These are phyloP conservation scores for Lunularia cruciata DNA, from an alignment of 225 moss, liverwort and hornwort species.

Conservation along the genomic window DNA sequence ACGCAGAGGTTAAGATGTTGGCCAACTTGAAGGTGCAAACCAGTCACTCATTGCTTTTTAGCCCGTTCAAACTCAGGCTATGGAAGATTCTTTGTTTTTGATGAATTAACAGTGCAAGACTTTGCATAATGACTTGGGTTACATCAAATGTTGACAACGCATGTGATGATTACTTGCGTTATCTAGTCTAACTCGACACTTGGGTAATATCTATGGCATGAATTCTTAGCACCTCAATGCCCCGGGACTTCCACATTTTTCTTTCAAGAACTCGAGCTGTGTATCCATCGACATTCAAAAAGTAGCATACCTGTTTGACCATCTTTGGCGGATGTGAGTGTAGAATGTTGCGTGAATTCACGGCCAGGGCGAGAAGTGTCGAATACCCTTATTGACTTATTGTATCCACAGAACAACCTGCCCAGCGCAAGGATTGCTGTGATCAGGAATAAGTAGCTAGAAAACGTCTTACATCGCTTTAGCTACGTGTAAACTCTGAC, in stretches of 20 bases:
- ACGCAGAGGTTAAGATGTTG: neutral
- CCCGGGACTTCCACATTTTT: neutral
- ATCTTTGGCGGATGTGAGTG: constrained; percentile 76
- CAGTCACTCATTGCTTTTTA: too few relatives aligned
- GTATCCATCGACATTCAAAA: neutral
- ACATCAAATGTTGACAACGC: too few relatives aligned
- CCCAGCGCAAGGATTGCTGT: neutral
- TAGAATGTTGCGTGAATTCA: constrained; percentile 85
- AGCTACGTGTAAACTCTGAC: too few relatives aligned
- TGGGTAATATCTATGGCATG: too few relatives aligned
- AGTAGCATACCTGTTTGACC: constrained; percentile 83
- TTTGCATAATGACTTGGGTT: too few relatives aligned
- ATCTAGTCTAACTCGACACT: too few relatives aligned
- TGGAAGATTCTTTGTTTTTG: too few relatives aligned
- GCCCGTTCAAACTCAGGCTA: too few relatives aligned
- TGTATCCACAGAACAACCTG: constrained; percentile 95
- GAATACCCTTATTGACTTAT: constrained; percentile 86
- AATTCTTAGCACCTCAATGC: neutral
- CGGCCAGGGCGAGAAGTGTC: constrained; percentile 90
- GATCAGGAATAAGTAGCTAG: neutral
- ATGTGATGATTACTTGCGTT: neutral
- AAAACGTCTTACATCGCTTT: too few relatives aligned
- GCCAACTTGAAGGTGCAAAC: neutral
- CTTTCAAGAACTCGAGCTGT: neutral
- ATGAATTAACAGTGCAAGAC: too few relatives aligned